phyloP scores from a whole-genome alignment of 2,329 filamentous ascomycete species.

The Trichoderma lentiforme region DNA sequence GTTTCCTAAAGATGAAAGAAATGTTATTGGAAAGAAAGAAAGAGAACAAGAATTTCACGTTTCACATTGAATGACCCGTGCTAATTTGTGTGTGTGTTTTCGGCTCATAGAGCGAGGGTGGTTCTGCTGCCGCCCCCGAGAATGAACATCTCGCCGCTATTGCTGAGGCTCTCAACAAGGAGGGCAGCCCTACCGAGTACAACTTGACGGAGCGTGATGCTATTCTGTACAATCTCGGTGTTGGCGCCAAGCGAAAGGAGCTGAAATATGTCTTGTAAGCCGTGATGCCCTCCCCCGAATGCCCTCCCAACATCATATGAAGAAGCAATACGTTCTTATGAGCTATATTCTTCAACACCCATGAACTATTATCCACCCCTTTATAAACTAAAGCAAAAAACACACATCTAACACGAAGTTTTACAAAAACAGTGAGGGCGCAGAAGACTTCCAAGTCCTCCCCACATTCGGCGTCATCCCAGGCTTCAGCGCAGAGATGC shows the following conservation, averaged over 20 bases:
- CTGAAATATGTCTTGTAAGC: conserved; percentile 74
- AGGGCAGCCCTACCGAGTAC: conserved; percentile 71
- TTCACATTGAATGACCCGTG: neutral
- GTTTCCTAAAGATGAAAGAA: conserved; percentile 12
- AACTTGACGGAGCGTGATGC: conserved; percentile 81
- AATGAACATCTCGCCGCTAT: conserved; percentile 72
- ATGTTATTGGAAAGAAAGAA: conserved; percentile 1
- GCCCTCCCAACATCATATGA: too few relatives aligned
- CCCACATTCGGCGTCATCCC: conserved; percentile 97
- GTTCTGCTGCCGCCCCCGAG: conserved; percentile 25
- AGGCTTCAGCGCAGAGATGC: conserved; percentile 78
- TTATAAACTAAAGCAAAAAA: too few relatives aligned
- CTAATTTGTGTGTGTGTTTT: conserved; percentile 25
- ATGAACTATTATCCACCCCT: neutral
- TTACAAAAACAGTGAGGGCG: conserved; percentile 60
- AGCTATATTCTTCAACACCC: neutral
- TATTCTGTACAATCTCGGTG: conserved; percentile 91
- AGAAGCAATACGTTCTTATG: neutral
- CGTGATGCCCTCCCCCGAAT: neutral
- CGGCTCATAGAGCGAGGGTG: conserved; percentile 22
- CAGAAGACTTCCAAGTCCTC: conserved; percentile 87
- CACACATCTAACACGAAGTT: neutral
- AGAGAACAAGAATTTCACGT: neutral
- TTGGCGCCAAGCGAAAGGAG: conserved; percentile 88
- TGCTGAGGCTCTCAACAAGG: conserved; percentile 67